These are phyloP conservation scores for Penicillium sp. DNA, from an alignment of 2,329 filamentous ascomycete genomes.

Conservation along the genomic window DNA sequence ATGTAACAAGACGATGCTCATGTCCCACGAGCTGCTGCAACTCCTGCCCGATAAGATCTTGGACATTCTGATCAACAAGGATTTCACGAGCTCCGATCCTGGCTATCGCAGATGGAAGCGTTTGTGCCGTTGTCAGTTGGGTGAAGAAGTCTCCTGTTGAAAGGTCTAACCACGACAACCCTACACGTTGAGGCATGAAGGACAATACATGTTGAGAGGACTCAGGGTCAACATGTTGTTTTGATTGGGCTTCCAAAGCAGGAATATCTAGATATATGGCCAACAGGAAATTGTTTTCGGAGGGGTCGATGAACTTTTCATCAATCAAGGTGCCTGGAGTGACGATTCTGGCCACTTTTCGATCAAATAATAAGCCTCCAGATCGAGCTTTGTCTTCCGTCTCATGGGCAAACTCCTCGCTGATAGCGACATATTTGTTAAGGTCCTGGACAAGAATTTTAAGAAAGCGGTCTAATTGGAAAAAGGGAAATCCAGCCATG, in stretches of 20 bases:
- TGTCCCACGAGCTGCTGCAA: conserved; percentile 70
- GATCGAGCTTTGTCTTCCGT: conserved; percentile 68
- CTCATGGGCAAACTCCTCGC: conserved; percentile 84
- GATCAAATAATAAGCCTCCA: conserved; percentile 79
- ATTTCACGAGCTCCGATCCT: conserved; percentile 84
- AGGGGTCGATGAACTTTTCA: conserved; percentile 94
- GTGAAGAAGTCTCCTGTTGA: conserved; percentile 95
- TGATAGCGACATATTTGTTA: conserved; percentile 87
- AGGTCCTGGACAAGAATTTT: conserved; percentile 91
- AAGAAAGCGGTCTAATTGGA: conserved; percentile 87
- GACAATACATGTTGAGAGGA: conserved; percentile 31
- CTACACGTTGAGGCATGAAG: conserved; percentile 54
- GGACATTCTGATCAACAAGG: conserved; percentile 67
- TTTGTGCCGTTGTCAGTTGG: conserved; percentile 68
- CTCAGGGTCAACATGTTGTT: conserved; percentile 17
- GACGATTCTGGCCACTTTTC: conserved; percentile 80
- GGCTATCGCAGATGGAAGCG: conserved; percentile 76
- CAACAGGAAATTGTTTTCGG: conserved; percentile 89
- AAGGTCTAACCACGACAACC: conserved; percentile 90
- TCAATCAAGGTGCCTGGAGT: conserved; percentile 96
- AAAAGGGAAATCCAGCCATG: conserved; percentile 95
- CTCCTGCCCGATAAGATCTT: conserved; percentile 58
- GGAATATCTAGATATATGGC: conserved; percentile 64
- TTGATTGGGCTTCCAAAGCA: conserved; percentile 20
- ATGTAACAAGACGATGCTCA: conserved; percentile 75